Base-by-base conservation (phyloP, 257 asterid genomes). In the Nicotiana paniculata region DNA sequence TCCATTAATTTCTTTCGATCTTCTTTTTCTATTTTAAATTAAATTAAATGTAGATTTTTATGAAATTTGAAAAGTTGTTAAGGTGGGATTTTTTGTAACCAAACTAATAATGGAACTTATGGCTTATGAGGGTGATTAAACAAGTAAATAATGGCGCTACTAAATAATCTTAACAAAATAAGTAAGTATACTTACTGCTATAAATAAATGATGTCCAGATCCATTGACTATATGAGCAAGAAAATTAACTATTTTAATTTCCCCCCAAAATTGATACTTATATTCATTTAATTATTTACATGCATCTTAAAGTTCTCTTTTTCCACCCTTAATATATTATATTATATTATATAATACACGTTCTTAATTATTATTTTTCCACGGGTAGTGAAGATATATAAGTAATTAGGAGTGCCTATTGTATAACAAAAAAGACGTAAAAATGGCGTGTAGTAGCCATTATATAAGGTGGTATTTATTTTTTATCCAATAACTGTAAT, bases 51-150 rank as follows among this genome's bases (percentile, higher is more conserved):
- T 43, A 0, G 0, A 70, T 70, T 39, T 43, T 11, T 43, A 0
- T 21, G 21, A 21, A 4, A 1, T 70, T 74, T 74, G 4, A 21
- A 26, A 74, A 48, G 79, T 51, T 6, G 8, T 26, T 74, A 15
- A 48, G 7, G 8, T 28, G 43, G 18, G 17, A 9, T 2, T 43
- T 39, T 11, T n/a, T 13, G 15, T 74, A 28, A 74, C 63, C 62
- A 74, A 74, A 48, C 79, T 74, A 74, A 74, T 74, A 48, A 48
- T 72, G 32, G 39, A 72, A 72, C 61, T 46, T 72, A 72, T 72
- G 37, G 78, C 21, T 72, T 72, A 72, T 72, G 21, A 21, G 78
- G 24, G 61, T 72, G 62, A 74, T 48, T 48, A 21, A 74, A 46
- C 58, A 74, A 74, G 39, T 74, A 74, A 48, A 46, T 48, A 74